phyloP scores from a whole-genome alignment of 768 basidiomycete species.

The Tephrocybe rancida region DNA sequence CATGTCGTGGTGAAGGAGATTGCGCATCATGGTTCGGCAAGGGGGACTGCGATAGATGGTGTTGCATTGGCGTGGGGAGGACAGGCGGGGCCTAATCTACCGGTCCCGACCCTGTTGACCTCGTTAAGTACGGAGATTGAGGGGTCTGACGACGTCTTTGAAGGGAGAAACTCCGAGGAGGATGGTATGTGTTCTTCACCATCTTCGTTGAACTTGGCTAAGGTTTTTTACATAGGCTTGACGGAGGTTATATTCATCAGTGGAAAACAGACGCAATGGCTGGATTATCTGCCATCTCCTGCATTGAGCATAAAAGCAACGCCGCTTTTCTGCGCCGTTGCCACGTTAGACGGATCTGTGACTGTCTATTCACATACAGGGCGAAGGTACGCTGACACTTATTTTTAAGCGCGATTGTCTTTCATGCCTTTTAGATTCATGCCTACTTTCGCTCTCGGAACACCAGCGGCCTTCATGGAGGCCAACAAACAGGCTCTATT shows the following conservation, averaged over 20 bases:
- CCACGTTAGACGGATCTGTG: slow-evolving; percentile 78
- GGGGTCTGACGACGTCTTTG: slow-evolving; percentile 67
- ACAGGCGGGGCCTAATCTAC: slow-evolving; percentile 39
- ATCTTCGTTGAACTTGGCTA: neutral
- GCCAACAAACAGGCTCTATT: slow-evolving; percentile 66
- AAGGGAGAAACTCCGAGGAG: slow-evolving; percentile 77
- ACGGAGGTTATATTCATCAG: slow-evolving; percentile 69
- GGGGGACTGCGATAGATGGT: slow-evolving; percentile 11
- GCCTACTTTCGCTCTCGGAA: slow-evolving; percentile 73
- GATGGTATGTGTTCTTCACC: slow-evolving; percentile 43
- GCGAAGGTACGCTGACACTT: slow-evolving; percentile 59
- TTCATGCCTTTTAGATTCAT: slow-evolving; percentile 55
- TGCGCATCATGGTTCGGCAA: neutral
- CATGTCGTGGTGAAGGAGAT: slow-evolving; percentile 59
- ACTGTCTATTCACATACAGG: slow-evolving; percentile 85
- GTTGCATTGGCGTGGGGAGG: slow-evolving; percentile 20
- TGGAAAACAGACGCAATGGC: slow-evolving; percentile 78
- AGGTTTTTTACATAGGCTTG: slow-evolving; percentile 39
- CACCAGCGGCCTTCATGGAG: slow-evolving; percentile 70
- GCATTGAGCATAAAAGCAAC: slow-evolving; percentile 71
- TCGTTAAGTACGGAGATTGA: slow-evolving; percentile 63
- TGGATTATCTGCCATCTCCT: slow-evolving; percentile 83
- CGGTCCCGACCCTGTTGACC: slow-evolving; percentile 62
- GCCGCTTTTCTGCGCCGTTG: slow-evolving; percentile 69
- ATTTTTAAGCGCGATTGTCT: neutral